Evolutionary conservation across 2,329 filamentous ascomycete genomes (phyloP).

Genomic region (Xylariaceae sp.): DNA sequence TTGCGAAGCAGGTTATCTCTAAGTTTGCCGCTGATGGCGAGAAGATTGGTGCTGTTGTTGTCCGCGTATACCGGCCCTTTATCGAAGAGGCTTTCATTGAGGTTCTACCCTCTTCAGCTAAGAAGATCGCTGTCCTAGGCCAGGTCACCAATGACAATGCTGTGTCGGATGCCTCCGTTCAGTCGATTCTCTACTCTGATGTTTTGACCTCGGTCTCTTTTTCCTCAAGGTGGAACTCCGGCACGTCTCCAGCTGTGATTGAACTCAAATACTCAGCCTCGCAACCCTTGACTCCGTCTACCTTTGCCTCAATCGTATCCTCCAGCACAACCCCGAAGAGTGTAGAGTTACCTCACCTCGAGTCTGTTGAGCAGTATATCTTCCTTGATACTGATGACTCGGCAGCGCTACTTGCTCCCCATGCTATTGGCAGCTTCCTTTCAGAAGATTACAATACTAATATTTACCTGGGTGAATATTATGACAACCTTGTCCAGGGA

Average conservation of each 20-base stretch:
- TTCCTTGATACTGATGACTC: slow-evolving; percentile 92
- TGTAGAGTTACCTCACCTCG: slow-evolving; percentile 37
- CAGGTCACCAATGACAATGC: slow-evolving; percentile 74
- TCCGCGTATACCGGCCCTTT: slow-evolving; percentile 92
- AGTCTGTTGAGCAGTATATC: slow-evolving; percentile 74
- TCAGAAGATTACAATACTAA: slow-evolving; percentile 69
- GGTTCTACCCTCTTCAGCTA: slow-evolving; percentile 69
- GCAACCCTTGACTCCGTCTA: slow-evolving; percentile 52
- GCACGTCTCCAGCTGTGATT: slow-evolving; percentile 59
- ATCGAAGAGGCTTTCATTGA: slow-evolving; percentile 90
- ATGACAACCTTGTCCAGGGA: slow-evolving; percentile 65
- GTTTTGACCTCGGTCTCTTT: slow-evolving; percentile 83
- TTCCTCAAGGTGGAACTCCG: slow-evolving; percentile 62
- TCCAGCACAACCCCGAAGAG: slow-evolving; percentile 43
- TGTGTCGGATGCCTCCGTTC: slow-evolving; percentile 69
- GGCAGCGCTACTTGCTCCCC: slow-evolving; percentile 59
- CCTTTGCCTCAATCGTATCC: slow-evolving; percentile 49
- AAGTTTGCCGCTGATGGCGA: slow-evolving; percentile 68
- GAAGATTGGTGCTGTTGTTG: slow-evolving; percentile 83
- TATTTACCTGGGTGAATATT: slow-evolving; percentile 58
- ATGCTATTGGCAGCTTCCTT: slow-evolving; percentile 53
- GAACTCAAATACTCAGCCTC: slow-evolving; percentile 88
- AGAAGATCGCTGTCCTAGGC: slow-evolving; percentile 78
- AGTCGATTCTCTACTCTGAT: slow-evolving; percentile 89
- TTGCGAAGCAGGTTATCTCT: slow-evolving; percentile 75